Conservation (phyloP, 495 filamentous ascomycete species). For the Saxispiralis lemnorum region DNA sequence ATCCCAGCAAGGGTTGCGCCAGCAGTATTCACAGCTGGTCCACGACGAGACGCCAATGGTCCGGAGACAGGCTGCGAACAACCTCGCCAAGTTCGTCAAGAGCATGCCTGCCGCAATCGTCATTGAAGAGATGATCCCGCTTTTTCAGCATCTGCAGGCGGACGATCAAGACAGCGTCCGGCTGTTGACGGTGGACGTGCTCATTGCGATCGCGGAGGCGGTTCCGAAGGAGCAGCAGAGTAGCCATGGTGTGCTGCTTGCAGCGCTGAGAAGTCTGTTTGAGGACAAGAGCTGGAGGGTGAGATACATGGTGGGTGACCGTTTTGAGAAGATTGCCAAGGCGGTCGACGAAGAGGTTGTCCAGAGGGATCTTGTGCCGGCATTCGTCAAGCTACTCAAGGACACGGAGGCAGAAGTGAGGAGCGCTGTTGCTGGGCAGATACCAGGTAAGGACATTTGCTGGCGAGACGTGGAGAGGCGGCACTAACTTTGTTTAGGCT, state of each 20-base stretch:
- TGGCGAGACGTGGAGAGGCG: no score
- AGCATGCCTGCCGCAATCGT: conserved; percentile 79
- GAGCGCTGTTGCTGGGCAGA: conserved; percentile 92
- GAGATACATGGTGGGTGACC: conserved; percentile 95
- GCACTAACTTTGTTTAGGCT: conserved; percentile 39
- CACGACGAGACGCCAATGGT: conserved; percentile 99
- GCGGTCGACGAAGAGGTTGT: conserved; percentile 96
- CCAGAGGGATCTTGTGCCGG: conserved; percentile 78
- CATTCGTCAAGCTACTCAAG: conserved; percentile 93
- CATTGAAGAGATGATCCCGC: conserved; percentile 95
- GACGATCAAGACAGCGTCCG: conserved; percentile 97
- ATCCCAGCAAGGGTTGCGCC: conserved; percentile 74
- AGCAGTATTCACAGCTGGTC: conserved; percentile 79
- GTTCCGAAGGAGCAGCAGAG: conserved; percentile 95
- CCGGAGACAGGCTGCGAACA: conserved; percentile 83
- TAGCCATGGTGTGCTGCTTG: conserved; percentile 82
- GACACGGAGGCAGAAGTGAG: conserved; percentile 94
- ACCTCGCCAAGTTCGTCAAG: conserved; percentile 93
- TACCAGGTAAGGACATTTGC: conserved; percentile 46
- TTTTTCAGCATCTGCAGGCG: conserved; percentile 87
- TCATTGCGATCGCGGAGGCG: conserved; percentile 90
- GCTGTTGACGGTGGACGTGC: conserved; percentile 84
- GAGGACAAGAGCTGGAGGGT: conserved; percentile 99
- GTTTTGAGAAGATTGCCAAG: conserved; percentile 98
- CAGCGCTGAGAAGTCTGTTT: conserved; percentile 76